Base-by-base conservation (phyloP, 2,329 filamentous ascomycete genomes). In the Penicillium sumatraense region DNA sequence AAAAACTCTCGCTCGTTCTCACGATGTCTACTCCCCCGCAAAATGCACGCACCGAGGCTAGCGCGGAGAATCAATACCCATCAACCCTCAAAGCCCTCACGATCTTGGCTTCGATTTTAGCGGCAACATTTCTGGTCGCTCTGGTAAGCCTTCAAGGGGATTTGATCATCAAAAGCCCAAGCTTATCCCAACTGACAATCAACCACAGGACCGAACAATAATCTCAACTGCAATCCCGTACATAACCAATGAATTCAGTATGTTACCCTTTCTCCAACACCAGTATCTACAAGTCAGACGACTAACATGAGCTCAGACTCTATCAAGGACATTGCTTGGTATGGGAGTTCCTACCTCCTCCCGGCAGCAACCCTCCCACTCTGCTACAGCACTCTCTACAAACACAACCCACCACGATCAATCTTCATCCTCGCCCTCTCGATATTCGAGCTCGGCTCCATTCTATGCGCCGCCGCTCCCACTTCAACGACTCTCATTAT, bases 291-390 rank as follows among this genome's bases (percentile, higher is more conserved):
- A n/a, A n/a, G n/a, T n/a, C n/a, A n/a, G n/a, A n/a, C n/a, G n/a
- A n/a, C n/a, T n/a, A n/a, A n/a, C n/a, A n/a, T n/a, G n/a, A n/a
- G n/a, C n/a, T n/a, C n/a, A n/a, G n/a, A 2, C 2, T 38, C 35
- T 18, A 18, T 38, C 18, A 18, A 38, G 5, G 85, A 88, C 56
- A 83, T 87, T 53, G 84, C 83, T 49, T 88, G 85, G 85, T 87
- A 87, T 67, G 83, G 81, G 3, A 83, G 82, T 29, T 79, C 83
- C 13, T 71, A 67, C 26, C 54, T 71, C 16, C 53, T 70, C 3
- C 61, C 60, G 49, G 23, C 51, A 21, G 54, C 56, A 36, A 72
- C 76, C 1, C 69, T 78, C 11, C 75, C 78, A 48, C 58, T 71
- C 5, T 48, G 65, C 46, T 75, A 54, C 51, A 74, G 73, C 8